Percentiles rank a stretch among this genome's conserved stretches.
These are phyloP conservation scores for Alternaria consortialis DNA, from an alignment of 2,329 filamentous ascomycete genomes.

Conservation along the genomic window DNA sequence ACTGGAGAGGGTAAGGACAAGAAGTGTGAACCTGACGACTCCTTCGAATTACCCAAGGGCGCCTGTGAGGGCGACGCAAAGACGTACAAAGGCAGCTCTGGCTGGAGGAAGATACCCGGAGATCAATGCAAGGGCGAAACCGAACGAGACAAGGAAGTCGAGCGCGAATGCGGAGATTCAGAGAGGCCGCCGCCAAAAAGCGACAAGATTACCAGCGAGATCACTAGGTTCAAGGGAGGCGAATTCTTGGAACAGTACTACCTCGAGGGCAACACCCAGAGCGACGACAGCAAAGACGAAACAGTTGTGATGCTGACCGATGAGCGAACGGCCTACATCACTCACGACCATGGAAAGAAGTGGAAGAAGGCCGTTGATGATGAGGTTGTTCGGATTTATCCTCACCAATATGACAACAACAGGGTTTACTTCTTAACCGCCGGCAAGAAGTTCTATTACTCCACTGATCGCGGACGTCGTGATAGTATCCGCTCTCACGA, in stretches of 20 bases:
- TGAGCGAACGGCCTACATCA: slow-evolving; percentile 72
- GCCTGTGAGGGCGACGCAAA: slow-evolving; percentile 76
- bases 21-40: slow-evolving; percentile 72
- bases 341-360: slow-evolving; percentile 85
- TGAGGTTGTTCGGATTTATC: slow-evolving; percentile 74
- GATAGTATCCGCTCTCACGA: slow-evolving; percentile 77
- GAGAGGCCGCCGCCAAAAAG: slow-evolving; percentile 63
- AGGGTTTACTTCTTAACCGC: slow-evolving; percentile 85
- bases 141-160: slow-evolving; percentile 62
- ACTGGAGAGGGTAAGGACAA: slow-evolving; percentile 59
- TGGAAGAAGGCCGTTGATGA: slow-evolving; percentile 81
- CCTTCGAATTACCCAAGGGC: slow-evolving; percentile 72
- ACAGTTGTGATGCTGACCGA: slow-evolving; percentile 71
- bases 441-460: slow-evolving; percentile 76
- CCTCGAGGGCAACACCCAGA: slow-evolving; percentile 72
- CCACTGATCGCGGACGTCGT: slow-evolving; percentile 73
- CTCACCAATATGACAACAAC: slow-evolving; percentile 83
- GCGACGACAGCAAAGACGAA: slow-evolving; percentile 80
- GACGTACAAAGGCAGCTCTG: slow-evolving; percentile 84
- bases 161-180: slow-evolving; percentile 77
- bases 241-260: slow-evolving; percentile 71
- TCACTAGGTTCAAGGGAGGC: slow-evolving; percentile 70
- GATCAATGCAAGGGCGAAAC: slow-evolving; percentile 58
- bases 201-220: slow-evolving; percentile 71
- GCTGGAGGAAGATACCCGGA: slow-evolving; percentile 87